A percentile compares a stretch with the other conserved stretches of the same genome.
Conservation (phyloP, 1,139 yeast genomes). For the Suhomyces terraborum region DNA sequence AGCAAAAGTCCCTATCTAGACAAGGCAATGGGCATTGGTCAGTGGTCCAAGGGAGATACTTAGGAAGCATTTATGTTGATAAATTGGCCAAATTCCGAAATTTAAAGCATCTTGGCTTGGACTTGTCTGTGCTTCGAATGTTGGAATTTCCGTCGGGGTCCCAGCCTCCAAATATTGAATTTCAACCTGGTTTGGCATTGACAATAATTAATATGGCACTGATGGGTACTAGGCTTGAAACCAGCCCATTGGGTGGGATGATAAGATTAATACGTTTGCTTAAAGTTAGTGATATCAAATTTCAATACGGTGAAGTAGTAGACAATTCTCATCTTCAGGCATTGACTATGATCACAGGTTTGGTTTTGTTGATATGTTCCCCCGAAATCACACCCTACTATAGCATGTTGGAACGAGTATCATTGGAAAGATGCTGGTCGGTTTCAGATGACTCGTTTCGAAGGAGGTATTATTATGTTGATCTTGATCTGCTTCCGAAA, state of each 20-base stretch:
- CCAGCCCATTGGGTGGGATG: slow-evolving; percentile 7
- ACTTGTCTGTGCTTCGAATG: slow-evolving; percentile 5
- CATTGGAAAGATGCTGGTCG: slow-evolving; percentile 38
- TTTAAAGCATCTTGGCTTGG: slow-evolving; percentile 9
- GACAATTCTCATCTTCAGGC: slow-evolving; percentile 33
- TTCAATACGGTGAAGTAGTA: slow-evolving; percentile 35
- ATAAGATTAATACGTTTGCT: slow-evolving; percentile 8
- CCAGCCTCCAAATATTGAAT: neutral
- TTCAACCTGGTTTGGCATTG: slow-evolving; percentile 4
- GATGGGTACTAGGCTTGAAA: slow-evolving; percentile 11
- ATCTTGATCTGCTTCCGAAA: slow-evolving; percentile 9
- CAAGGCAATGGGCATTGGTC: slow-evolving; percentile 7
- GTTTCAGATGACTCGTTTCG: slow-evolving; percentile 30
- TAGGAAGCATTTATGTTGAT: slow-evolving; percentile 5
- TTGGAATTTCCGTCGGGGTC: slow-evolving; percentile 4
- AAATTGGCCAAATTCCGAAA: slow-evolving; percentile 2
- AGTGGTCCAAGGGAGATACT: slow-evolving; percentile 1
- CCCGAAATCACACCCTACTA: slow-evolving; percentile 8
- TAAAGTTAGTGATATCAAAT: slow-evolving; percentile 16
- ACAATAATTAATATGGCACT: slow-evolving; percentile 11
- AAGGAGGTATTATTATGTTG: slow-evolving; percentile 22
- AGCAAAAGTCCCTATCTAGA: slow-evolving; percentile 3
- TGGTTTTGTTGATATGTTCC: slow-evolving; percentile 19
- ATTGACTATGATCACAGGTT: slow-evolving; percentile 24
- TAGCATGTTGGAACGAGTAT: slow-evolving; percentile 15